These are phyloP conservation scores for Alopecurus myosuroides DNA, from an alignment of 176 grass and related monocot genomes.

Conservation along the genomic window DNA sequence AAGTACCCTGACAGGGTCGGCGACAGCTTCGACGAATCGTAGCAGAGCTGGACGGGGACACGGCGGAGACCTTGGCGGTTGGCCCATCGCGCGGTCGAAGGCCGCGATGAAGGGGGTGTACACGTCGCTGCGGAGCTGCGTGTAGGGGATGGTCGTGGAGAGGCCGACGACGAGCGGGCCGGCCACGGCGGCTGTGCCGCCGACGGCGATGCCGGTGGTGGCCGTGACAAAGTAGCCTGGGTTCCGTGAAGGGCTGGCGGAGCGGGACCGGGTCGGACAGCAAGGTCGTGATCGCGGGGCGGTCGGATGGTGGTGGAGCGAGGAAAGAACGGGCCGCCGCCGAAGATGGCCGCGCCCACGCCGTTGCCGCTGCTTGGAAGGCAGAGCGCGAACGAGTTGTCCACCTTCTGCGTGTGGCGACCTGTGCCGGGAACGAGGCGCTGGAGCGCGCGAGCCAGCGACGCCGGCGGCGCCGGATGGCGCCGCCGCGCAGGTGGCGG, in stretches of 20 bases:
- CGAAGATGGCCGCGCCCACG: too few relatives aligned
- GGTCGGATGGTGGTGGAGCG: too few relatives aligned
- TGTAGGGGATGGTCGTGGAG: conserved; percentile 29
- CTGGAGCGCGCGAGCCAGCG: conserved; percentile 34
- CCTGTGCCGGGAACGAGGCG: conserved; percentile 40
- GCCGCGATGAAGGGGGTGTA: conserved; percentile 31
- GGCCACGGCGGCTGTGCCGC: neutral
- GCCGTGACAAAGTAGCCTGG: conserved; percentile 37
- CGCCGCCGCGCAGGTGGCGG: conserved; percentile 32
- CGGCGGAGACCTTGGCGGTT: neutral
- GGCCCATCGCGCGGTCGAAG: conserved; percentile 9
- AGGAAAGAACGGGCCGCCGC: too few relatives aligned
- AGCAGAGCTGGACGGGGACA: conserved; percentile 50
- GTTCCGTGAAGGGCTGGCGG: neutral
- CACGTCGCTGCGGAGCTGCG: conserved; percentile 34
- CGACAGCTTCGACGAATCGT: conserved; percentile 28
- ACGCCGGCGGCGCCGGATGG: conserved; percentile 33
- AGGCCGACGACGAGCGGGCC: conserved; percentile 15
- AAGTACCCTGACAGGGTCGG: conserved; percentile 38
- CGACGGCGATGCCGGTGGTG: conserved; percentile 24
- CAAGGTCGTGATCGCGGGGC: too few relatives aligned
- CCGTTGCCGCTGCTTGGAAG: too few relatives aligned
- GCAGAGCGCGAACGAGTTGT: too few relatives aligned
- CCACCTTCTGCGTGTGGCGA: too few relatives aligned
- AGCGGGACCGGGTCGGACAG: too few relatives aligned